Conservation (phyloP, 2,329 filamentous ascomycete genomes). For the Setomelanomma holmii region DNA sequence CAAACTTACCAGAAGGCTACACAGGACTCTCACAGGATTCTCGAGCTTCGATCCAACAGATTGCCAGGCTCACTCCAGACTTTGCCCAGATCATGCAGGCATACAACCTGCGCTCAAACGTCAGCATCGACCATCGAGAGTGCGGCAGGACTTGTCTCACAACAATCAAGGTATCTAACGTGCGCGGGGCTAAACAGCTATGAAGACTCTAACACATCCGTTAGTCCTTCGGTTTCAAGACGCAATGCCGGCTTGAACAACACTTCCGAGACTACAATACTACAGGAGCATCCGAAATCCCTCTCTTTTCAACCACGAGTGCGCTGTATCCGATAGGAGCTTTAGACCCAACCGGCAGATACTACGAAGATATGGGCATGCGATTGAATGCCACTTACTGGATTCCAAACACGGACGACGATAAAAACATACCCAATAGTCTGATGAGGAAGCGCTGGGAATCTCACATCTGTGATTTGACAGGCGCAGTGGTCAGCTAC, state of each 20-base stretch:
- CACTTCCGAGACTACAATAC: neutral
- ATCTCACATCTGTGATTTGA: slow-evolving; percentile 6
- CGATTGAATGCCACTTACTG: slow-evolving; percentile 4
- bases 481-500: slow-evolving; percentile 2
- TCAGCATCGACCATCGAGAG: neutral
- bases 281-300: neutral
- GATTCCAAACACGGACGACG: neutral
- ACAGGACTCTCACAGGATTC: neutral
- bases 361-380: slow-evolving; percentile 2
- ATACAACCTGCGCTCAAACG: slow-evolving; percentile 1
- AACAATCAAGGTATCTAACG: slow-evolving; percentile 1
- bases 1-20: slow-evolving; percentile 2
- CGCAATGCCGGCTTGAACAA: neutral
- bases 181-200: too few species aligned
- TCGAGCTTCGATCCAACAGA: neutral
- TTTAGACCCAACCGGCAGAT: neutral
- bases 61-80: slow-evolving; percentile 1
- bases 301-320: neutral
- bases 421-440: neutral
- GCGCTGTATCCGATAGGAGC: slow-evolving; percentile 1
- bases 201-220: neutral
- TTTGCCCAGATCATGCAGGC: slow-evolving; percentile 9
- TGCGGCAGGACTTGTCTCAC: slow-evolving; percentile 1
- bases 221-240: slow-evolving; percentile 5
- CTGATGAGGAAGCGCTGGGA: neutral